These are phyloP conservation scores for Urtica urens DNA, from an alignment of 306 rosid species.

Conservation along the genomic window DNA sequence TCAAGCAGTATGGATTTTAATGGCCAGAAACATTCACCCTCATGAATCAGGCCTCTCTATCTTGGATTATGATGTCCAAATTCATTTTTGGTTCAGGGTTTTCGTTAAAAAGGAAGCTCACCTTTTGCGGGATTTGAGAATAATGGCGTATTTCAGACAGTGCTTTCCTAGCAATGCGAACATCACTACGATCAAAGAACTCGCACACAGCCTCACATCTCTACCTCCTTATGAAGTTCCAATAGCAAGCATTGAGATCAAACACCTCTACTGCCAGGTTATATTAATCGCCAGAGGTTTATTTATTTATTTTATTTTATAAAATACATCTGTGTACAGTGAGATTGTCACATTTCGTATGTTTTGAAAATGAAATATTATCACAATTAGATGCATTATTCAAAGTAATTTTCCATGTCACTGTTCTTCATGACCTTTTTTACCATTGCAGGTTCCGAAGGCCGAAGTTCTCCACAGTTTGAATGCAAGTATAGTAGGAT, in stretches of 20 bases:
- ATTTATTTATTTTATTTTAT: too few species aligned
- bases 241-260: conserved; percentile 57
- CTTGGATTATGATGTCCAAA: conserved; percentile 1
- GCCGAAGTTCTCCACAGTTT: conserved; percentile 55
- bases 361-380: too few species aligned
- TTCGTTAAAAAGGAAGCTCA: conserved; percentile 62
- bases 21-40: too few species aligned
- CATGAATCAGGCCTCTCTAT: too few species aligned
- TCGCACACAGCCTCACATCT: conserved; percentile 73
- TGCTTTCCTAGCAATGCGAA: conserved; percentile 48
- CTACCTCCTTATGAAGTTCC: conserved; percentile 87
- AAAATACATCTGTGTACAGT: too few species aligned
- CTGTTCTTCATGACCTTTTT: too few species aligned
- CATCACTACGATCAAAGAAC: conserved; percentile 70
- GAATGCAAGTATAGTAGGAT: conserved; percentile 80
- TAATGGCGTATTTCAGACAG: conserved; percentile 85
- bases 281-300: conserved; percentile 20
- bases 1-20: too few species aligned
- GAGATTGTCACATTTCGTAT: too few species aligned
- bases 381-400: too few species aligned
- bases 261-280: conserved; percentile 72
- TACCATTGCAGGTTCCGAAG: conserved; percentile 55
- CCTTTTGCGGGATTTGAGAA: conserved; percentile 51
- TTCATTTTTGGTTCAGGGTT: conserved; percentile 29
- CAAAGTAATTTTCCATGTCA: too few species aligned